Conservation (phyloP, 2,329 filamentous ascomycete species). For the Phialophora expanda region DNA sequence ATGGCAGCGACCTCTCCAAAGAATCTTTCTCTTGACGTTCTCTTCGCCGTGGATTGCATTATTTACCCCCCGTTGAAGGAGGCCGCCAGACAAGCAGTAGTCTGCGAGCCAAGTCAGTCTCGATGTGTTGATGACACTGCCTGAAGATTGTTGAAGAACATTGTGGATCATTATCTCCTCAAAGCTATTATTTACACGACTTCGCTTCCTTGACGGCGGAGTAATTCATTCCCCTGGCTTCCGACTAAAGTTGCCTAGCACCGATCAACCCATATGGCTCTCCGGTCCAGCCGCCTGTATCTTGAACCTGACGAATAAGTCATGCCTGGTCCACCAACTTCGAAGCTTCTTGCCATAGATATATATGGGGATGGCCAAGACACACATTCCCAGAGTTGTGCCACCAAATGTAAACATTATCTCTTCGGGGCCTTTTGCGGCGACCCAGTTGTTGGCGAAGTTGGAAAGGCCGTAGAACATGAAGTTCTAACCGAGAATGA, state of each 20-base stretch:
- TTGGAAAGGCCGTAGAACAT: conserved; percentile 42
- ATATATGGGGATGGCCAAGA: conserved; percentile 40
- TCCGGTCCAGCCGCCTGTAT: conserved; percentile 33
- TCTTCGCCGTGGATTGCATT: not conserved
- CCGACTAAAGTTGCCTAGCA: not conserved
- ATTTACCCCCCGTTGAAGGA: not conserved
- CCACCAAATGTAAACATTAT: conserved; percentile 43
- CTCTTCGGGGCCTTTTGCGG: conserved; percentile 35
- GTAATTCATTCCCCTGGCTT: not conserved
- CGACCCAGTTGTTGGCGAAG: conserved; percentile 42
- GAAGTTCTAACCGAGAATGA: conserved; percentile 38
- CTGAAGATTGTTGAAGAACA: not conserved
- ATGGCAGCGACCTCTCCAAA: not conserved
- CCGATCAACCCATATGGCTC: conserved; percentile 27
- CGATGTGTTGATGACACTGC: not conserved
- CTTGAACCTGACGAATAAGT: conserved; percentile 31
- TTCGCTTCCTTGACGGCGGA: not conserved
- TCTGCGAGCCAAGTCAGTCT: not conserved
- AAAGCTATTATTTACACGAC: not conserved
- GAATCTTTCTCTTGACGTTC: not conserved
- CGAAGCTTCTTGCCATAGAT: conserved; percentile 39
- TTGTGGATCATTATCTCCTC: not conserved
- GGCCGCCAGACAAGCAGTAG: not conserved
- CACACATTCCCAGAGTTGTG: conserved; percentile 38
- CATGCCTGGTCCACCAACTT: conserved; percentile 35